These are phyloP conservation scores for Cystofilobasidium bisporidii DNA, from an alignment of 768 basidiomycete genomes.

Conservation along the genomic window DNA sequence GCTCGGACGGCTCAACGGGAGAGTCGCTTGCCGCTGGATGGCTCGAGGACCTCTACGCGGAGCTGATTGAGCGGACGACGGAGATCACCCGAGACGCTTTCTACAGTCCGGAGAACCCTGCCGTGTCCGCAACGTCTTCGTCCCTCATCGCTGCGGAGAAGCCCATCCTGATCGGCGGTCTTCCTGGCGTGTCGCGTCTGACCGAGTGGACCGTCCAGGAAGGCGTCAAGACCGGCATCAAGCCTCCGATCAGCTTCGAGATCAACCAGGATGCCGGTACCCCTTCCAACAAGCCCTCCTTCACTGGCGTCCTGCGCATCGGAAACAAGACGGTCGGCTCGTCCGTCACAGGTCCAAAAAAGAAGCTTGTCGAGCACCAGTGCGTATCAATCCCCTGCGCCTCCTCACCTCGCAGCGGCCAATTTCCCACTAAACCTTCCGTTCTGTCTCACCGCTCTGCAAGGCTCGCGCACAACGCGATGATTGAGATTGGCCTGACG, in stretches of 20 bases:
- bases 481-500: neutral
- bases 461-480: neutral
- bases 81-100: neutral
- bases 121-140: neutral
- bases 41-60: neutral
- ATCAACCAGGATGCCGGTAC: neutral
- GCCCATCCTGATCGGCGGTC: neutral
- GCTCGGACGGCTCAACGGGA: neutral
- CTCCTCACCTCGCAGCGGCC: neutral
- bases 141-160: neutral
- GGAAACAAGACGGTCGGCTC: neutral
- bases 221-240: neutral
- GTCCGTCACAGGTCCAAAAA: neutral
- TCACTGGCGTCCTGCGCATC: neutral
- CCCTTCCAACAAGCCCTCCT: neutral
- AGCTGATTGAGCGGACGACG: neutral
- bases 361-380: neutral
- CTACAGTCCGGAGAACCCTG: neutral
- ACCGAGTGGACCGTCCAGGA: neutral
- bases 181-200: neutral
- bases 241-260: neutral
- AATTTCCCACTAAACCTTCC: no score
- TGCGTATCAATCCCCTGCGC: neutral
- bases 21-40: neutral
- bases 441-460: no score